phyloP scores from a whole-genome alignment of 2,329 filamentous ascomycete genomes.

The Pestalotiopsis sp. region DNA sequence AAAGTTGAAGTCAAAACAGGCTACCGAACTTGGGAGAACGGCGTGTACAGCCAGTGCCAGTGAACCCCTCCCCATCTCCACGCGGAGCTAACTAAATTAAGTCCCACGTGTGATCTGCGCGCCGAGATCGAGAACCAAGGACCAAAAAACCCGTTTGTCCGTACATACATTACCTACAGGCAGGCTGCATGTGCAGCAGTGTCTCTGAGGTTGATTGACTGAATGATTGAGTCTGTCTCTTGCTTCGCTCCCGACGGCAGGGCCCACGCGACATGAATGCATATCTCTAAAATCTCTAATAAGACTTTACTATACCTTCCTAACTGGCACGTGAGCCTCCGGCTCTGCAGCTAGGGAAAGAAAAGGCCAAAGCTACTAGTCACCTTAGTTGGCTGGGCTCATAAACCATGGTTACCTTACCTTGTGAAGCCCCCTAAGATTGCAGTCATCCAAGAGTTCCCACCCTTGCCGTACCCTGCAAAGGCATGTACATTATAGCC shows the following conservation, averaged over 20 bases:
- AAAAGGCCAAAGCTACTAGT: background rate
- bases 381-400: background rate
- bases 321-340: background rate
- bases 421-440: background rate
- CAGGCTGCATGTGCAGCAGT: background rate
- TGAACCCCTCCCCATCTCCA: background rate
- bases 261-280: background rate
- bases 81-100: conserved; percentile 6
- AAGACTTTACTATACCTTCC: background rate
- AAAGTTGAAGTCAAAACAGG: conserved; percentile 4
- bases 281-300: background rate
- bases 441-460: background rate
- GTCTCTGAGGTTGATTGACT: background rate
- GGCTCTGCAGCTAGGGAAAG: background rate
- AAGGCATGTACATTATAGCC: background rate
- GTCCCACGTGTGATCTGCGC: conserved; percentile 9
- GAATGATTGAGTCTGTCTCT: background rate
- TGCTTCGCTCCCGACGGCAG: background rate
- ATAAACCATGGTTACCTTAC: background rate
- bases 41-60: background rate
- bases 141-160: background rate
- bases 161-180: background rate
- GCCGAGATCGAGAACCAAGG: conserved; percentile 1
- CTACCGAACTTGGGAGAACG: conserved; percentile 4
- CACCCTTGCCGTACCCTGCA: background rate